Base-by-base conservation (phyloP, 2,329 filamentous ascomycete genomes). In the Alternaria conjuncta region DNA sequence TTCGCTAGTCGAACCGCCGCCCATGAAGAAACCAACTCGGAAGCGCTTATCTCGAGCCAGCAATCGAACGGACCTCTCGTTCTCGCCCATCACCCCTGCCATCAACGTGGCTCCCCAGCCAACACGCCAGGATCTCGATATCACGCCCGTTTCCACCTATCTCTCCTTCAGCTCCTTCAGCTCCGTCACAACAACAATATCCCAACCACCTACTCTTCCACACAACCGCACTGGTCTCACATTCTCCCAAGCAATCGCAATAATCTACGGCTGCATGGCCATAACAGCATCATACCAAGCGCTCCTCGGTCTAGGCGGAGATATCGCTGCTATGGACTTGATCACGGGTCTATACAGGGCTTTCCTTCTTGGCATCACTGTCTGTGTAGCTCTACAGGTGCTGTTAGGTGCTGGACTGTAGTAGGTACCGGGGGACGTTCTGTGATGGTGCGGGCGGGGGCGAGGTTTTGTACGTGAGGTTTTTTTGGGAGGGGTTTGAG, bases 331-430 rank as follows among this genome's bases (percentile, higher is more conserved):
- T 41, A 41, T n/a, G 32, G 32, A 41, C 4, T 8, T 41, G 32
- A 41, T 41, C 4, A 3, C n/a, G 7, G 15, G 32, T n/a, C 32
- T 41, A 0, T 41, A 5, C 5, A 1, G 15, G 1, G 32, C 32
- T 10, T 41, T 41, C 1, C 4, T 41, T 5, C 1, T 9, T 2
- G 32, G 32, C 0, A 0, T 41, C 1, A 15, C 32, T 3, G 9
- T 36, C 0, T 36, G 7, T 36, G 15, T 36, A 3, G 13, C 1
- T 8, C 4, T 36, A 2, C 3, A 36, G 8, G 0, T 36, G 32
- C 7, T 36, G 13, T 3, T 36, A 0, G 13, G 32, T 5, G 15
- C 13, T 36, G 0, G 13, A 36, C 0, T n/a, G n/a, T n/a, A n/a
- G n/a, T n/a, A n/a, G n/a, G n/a, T n/a, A n/a, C n/a, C 21, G 3